Evolutionary conservation across 179 eudicot genomes (phyloP).

Genomic region (Silene coronaria): DNA sequence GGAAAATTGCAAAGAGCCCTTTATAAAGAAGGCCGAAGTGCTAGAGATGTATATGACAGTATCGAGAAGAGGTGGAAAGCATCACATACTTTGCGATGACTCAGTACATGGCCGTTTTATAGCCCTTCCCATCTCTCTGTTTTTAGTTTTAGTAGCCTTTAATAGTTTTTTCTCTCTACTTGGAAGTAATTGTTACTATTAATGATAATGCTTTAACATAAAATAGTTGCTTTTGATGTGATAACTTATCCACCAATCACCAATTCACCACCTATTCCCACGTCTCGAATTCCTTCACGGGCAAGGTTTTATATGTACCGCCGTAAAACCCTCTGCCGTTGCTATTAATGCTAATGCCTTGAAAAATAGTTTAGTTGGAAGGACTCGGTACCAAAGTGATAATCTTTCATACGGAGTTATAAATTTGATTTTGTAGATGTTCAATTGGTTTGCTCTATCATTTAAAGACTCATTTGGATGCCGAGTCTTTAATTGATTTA

Average conservation of each 20-base stretch:
- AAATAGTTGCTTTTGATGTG: neutral
- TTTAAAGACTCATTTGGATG: too few relatives aligned
- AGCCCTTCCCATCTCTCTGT: neutral
- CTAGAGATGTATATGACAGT: slow-evolving; percentile 47
- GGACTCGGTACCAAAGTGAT: too few relatives aligned
- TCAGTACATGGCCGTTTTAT: neutral
- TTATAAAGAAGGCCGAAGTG: slow-evolving; percentile 43
- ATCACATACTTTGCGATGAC: slow-evolving; percentile 24
- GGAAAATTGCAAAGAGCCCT: slow-evolving; percentile 44
- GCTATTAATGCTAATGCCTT: too few relatives aligned
- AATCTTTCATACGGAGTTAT: too few relatives aligned
- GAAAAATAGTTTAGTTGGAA: too few relatives aligned
- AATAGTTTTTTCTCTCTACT: neutral
- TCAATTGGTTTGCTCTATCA: too few relatives aligned
- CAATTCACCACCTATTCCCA: neutral
- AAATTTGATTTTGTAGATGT: too few relatives aligned
- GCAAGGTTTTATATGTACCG: slow-evolving; percentile 1
- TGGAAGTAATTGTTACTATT: neutral
- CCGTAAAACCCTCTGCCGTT: slow-evolving; percentile 9
- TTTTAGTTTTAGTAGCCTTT: slow-evolving; percentile 15
- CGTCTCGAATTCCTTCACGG: slow-evolving; percentile 5
- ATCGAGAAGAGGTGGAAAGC: slow-evolving; percentile 61
- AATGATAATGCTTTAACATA: slow-evolving; percentile 5
- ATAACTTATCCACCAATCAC: neutral
- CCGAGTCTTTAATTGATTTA: too few relatives aligned